Conservation (phyloP, 495 filamentous ascomycete genomes). For the Daldinia caldariorum region DNA sequence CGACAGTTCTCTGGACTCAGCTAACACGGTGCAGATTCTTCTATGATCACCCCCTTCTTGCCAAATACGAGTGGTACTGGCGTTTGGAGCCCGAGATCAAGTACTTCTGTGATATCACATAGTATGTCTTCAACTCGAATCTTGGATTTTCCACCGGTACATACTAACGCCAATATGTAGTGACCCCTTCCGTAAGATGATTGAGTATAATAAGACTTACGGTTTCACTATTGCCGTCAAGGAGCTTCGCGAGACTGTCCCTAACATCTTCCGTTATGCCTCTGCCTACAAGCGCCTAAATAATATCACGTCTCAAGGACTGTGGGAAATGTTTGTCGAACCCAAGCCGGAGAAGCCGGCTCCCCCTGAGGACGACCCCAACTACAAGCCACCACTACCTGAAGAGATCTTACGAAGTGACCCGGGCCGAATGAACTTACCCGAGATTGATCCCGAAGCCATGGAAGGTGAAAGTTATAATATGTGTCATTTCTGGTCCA, state of each 20-base stretch:
- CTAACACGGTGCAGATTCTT: conserved; percentile 73
- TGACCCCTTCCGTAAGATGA: conserved; percentile 96
- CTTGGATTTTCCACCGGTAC: conserved; percentile 11
- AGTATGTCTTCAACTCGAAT: conserved; percentile 70
- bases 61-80: conserved; percentile 99
- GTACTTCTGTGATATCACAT: conserved; percentile 99
- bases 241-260: conserved; percentile 96
- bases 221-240: conserved; percentile 99
- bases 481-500: conserved; percentile 99
- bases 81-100: conserved; percentile 99
- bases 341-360: conserved; percentile 67
- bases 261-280: conserved; percentile 99
- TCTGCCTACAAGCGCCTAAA: conserved; percentile 96
- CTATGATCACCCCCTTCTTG: conserved; percentile 94
- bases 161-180: conserved; percentile 56
- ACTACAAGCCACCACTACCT: conserved; percentile 77
- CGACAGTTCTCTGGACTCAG: conserved; percentile 7
- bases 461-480: conserved; percentile 99
- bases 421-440: conserved; percentile 73
- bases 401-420: conserved; percentile 85
- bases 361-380: conserved; percentile 64
- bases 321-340: conserved; percentile 99
- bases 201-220: conserved; percentile 93
- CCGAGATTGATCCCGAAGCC: conserved; percentile 86
- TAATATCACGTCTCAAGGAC: conserved; percentile 87